Evolutionary conservation across 192 early-diverging fungal genomes (phyloP).

Genomic region (Chytriomyces hyalinus): DNA sequence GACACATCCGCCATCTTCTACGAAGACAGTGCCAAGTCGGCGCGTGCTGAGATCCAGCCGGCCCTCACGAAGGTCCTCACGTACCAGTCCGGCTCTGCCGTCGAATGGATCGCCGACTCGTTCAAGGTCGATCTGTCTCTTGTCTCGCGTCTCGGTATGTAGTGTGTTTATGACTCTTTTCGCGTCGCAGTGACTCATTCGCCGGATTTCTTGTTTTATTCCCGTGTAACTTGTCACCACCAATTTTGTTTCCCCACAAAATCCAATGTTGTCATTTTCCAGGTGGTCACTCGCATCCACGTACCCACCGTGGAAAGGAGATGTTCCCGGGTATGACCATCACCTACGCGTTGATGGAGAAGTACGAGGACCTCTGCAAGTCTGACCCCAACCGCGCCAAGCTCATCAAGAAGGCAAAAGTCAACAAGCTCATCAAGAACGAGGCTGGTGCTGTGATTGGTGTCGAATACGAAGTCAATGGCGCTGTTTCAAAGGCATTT

Average conservation of each 20-base stretch:
- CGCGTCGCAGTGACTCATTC: no score
- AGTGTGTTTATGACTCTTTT: background rate
- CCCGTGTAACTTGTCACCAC: no score
- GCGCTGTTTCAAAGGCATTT: constrained; percentile 64
- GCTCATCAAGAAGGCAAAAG: constrained; percentile 84
- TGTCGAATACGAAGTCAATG: constrained; percentile 72
- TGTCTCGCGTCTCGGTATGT: constrained; percentile 72
- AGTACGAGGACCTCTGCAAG: constrained; percentile 72
- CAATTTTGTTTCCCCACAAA: no score
- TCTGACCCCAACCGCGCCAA: constrained; percentile 72
- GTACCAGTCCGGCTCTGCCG: constrained; percentile 82
- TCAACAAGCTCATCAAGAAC: constrained; percentile 72
- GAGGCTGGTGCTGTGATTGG: constrained; percentile 72
- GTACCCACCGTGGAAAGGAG: constrained; percentile 87
- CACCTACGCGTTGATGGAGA: constrained; percentile 87
- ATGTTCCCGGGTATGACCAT: constrained; percentile 88
- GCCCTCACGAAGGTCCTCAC: constrained; percentile 85
- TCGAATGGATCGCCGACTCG: constrained; percentile 91
- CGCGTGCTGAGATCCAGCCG: constrained; percentile 79
- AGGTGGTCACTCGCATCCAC: constrained; percentile 89
- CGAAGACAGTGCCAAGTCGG: constrained; percentile 85
- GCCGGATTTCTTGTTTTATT: no score
- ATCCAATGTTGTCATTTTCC: background rate
- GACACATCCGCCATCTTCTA: constrained; percentile 87
- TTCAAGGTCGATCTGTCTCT: constrained; percentile 88